These are phyloP conservation scores for Sporothrix pallida DNA, from an alignment of 2,329 filamentous ascomycete species.

Conservation along the genomic window DNA sequence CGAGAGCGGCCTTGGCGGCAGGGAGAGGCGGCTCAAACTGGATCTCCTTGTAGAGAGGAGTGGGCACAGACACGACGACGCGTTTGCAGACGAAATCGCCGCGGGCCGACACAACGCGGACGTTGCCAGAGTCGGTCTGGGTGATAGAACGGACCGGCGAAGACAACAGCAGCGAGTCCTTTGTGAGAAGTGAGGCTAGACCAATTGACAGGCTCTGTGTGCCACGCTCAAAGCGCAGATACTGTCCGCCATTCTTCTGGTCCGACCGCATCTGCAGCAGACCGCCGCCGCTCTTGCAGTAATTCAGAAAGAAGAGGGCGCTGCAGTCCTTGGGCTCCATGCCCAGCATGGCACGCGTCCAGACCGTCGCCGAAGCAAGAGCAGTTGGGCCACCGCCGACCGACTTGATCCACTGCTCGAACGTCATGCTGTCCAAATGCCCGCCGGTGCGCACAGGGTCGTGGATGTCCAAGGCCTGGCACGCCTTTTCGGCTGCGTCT, in stretches of 20 bases:
- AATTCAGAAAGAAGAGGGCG: conserved; percentile 61
- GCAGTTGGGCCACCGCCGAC: conserved; percentile 26
- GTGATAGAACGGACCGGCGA: conserved; percentile 31
- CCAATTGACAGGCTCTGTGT: conserved; percentile 46
- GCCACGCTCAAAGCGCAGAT: conserved; percentile 56
- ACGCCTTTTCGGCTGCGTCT: conserved; percentile 28
- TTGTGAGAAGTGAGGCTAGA: conserved; percentile 25
- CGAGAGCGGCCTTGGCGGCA: conserved; percentile 40
- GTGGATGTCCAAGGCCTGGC: conserved; percentile 34
- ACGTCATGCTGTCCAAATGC: conserved; percentile 29
- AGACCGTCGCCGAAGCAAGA: conserved; percentile 30
- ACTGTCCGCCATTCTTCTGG: conserved; percentile 57
- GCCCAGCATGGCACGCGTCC: conserved; percentile 48
- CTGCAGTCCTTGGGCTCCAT: conserved; percentile 56
- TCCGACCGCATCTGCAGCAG: conserved; percentile 60
- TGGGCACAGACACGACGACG: conserved; percentile 36
- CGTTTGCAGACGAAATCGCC: conserved; percentile 28
- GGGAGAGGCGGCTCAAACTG: conserved; percentile 54
- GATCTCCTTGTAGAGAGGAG: conserved; percentile 44
- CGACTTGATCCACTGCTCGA: conserved; percentile 30
- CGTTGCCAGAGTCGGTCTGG: conserved; percentile 10
- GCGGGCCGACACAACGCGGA: conserved; percentile 21
- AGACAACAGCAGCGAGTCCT: conserved; percentile 14
- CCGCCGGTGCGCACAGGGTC: conserved; percentile 29
- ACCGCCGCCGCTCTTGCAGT: conserved; percentile 59